phyloP scores from a whole-genome alignment of 331 rosid species.

The Acacia pycnantha region DNA sequence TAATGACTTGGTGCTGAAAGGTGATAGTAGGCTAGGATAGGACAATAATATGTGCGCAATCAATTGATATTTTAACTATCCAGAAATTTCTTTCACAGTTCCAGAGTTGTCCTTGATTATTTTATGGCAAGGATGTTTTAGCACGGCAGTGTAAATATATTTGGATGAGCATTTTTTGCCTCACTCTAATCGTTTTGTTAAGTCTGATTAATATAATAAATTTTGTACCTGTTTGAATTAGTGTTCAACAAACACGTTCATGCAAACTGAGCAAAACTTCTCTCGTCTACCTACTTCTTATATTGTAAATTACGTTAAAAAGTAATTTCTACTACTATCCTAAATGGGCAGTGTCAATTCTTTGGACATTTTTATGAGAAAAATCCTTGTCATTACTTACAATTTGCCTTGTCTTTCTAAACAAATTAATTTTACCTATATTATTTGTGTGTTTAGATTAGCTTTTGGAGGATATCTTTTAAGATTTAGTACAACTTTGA shows the following conservation, averaged over 20 bases:
- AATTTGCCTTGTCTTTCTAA: background rate
- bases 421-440: background rate
- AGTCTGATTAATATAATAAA: background rate
- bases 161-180: background rate
- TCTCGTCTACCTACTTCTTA: no score
- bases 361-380: background rate
- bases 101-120: background rate
- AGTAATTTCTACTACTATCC: background rate
- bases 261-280: no score
- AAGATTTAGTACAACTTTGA: background rate
- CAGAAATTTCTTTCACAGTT: background rate
- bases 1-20: background rate
- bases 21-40: conserved; percentile 14
- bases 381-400: background rate
- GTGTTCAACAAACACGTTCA: no score
- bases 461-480: no score
- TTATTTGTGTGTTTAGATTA: no score
- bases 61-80: background rate
- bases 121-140: background rate
- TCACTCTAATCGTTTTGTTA: background rate
- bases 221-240: background rate
- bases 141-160: background rate
- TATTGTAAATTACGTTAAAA: no score
- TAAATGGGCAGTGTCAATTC: no score
- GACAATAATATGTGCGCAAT: conserved; percentile 3